Evolutionary conservation across 495 filamentous ascomycete genomes (phyloP), one percentile per base, ranked within the genome.

Genomic region (Penicillium turbatum): DNA sequence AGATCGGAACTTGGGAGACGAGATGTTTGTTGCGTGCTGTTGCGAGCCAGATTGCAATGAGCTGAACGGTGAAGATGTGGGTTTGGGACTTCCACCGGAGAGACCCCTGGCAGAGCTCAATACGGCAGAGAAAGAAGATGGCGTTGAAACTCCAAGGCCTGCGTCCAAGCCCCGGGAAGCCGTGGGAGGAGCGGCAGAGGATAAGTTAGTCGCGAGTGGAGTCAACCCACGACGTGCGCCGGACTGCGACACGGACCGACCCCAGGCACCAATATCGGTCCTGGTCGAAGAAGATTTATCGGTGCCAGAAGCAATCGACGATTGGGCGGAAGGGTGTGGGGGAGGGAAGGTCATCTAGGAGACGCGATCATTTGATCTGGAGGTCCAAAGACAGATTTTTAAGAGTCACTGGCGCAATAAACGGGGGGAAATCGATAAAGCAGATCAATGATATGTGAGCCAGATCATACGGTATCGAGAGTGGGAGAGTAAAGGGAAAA

Each of bases 281-380:
- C 79, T 73, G 71, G 75, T 71, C 71, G 79, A 77, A 56, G 79
- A 75, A 63, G 74, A 70, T 66, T 74, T 80, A 69, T 77, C 76
- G 66, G 75, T 73, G 74, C 74, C 75, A 72, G 79, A 77, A 79
- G 76, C 75, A 74, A 76, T 82, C 71, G 80, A 81, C 73, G 83
- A 79, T 73, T 79, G 78, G 72, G 78, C 73, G 74, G 75, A 76
- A 78, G 78, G 77, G 69, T 75, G 74, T 75, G 79, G 77, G 73
- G 79, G 74, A 77, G 77, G 78, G 74, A 79, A 80, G 78, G 73
- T 83, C 80, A 83, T 83, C 79, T 81, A 82, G 77, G 78, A 79
- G 77, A 77, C 72, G 70, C 73, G 70, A 79, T 76, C 78, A 81
- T 80, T 80, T 77, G 79, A 76, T 73, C 70, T 72, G 68, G 64